Evolutionary conservation across 805 yeast species (phyloP), one percentile per base, ranked within the genome.

Genomic region (Pichia nakasei): DNA sequence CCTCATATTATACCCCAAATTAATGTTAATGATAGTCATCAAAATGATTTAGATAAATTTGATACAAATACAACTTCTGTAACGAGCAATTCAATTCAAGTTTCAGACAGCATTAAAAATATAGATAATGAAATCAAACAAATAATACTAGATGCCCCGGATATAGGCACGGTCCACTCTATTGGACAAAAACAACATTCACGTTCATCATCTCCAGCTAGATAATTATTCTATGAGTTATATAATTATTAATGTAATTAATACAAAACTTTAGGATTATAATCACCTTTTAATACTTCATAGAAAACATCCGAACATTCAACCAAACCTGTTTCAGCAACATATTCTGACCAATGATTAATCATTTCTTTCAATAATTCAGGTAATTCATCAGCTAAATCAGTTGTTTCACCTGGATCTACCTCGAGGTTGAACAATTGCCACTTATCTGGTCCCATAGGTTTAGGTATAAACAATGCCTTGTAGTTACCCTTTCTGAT

Each of bases 361-460:
- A 73, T 52, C 51, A 77, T 49, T 49, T 68, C 68, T 7, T 62
- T 56, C 39, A 75, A 60, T 18, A 63, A 62, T 6, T 62, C 67
- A 1, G 69, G 68, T 9, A 64, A 45, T 8, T 48, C 19, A 8
- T 53, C 60, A 4, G 73, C 64, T 37, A 75, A 53, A 52, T 77
- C 76, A 5, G 54, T 50, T 2, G 67, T 69, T 53, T 78, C 82
- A 13, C 82, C 80, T 4, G 73, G 75, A 41, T 56, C 57, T 11
- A 41, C 48, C 24, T 53, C 49, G 21, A 73, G 52, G 48, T 70
- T 54, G 50, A 69, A 71, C 22, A 74, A 59, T 54, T 73, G 71
- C 81, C 80, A 71, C 51, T 67, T 54, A 15, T 65, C 71, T 7
- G 73, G 58, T 0, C 78, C 79, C 43, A 63, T 55, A 8, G 80